phyloP scores from a whole-genome alignment of 768 basidiomycete species.

The Collybiopsis luxurians region DNA sequence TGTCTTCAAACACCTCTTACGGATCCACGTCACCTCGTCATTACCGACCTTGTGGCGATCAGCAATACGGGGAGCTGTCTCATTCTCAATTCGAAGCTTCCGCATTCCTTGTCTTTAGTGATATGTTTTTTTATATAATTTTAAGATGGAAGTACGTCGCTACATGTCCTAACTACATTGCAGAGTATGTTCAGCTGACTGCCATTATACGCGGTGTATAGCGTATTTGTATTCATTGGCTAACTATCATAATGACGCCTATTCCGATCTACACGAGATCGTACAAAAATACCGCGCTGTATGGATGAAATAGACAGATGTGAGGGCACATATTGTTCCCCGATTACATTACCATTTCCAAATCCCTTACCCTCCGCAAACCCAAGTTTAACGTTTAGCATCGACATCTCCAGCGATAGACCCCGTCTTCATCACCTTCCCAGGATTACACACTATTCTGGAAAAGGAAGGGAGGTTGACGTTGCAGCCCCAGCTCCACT shows the following conservation, averaged over 20 bases:
- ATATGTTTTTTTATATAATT: constrained; percentile 19
- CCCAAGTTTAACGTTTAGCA: too few relatives aligned
- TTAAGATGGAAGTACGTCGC: constrained; percentile 17
- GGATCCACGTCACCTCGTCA: constrained; percentile 40
- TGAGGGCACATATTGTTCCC: constrained; percentile 41
- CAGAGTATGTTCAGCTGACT: background rate
- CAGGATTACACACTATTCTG: too few relatives aligned
- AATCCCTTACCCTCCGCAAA: too few relatives aligned
- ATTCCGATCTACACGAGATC: constrained; percentile 38
- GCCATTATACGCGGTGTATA: constrained; percentile 17
- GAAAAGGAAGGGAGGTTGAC: too few relatives aligned
- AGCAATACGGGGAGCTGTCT: constrained; percentile 6
- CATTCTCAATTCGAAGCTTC: constrained; percentile 5
- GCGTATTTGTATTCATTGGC: constrained; percentile 41
- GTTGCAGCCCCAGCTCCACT: too few relatives aligned
- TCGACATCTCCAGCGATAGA: too few relatives aligned
- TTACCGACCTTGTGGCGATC: constrained; percentile 38
- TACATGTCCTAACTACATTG: too few relatives aligned
- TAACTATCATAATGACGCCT: constrained; percentile 39
- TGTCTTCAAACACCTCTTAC: constrained; percentile 24
- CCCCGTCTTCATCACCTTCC: too few relatives aligned
- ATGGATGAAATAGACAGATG: constrained; percentile 44
- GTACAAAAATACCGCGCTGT: constrained; percentile 30
- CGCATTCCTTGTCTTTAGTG: constrained; percentile 6
- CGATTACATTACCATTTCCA: too few relatives aligned